Conservation (phyloP, 768 basidiomycete species). For the Sarcomyxa edulis region DNA sequence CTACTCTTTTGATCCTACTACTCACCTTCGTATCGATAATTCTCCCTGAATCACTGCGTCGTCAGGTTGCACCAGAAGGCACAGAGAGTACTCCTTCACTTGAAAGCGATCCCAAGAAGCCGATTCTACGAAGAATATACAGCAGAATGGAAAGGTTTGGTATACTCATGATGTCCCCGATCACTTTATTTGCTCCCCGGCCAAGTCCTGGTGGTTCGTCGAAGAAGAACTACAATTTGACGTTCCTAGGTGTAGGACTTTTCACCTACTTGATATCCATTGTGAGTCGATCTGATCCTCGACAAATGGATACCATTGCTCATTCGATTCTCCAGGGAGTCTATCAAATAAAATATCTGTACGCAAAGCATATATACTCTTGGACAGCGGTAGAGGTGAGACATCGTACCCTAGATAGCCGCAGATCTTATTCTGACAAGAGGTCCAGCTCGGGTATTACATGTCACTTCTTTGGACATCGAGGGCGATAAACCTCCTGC, state of each 20-base stretch:
- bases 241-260: conserved; percentile 56
- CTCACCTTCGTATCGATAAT: conserved; percentile 36
- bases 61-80: too few species aligned
- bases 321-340: conserved; percentile 41
- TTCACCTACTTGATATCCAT: conserved; percentile 62
- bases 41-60: conserved; percentile 52
- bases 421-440: too few species aligned
- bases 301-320: background rate
- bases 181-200: conserved; percentile 72
- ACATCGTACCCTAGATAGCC: too few species aligned
- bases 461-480: conserved; percentile 64
- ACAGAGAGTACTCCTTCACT: too few species aligned
- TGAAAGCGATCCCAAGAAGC: too few species aligned
- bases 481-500: conserved; percentile 60
- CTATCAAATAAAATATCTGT: conserved; percentile 73
- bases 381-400: conserved; percentile 65
- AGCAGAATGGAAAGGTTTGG: too few species aligned
- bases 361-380: conserved; percentile 64
- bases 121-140: too few species aligned
- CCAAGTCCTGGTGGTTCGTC: conserved; percentile 29
- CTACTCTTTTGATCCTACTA: conserved; percentile 28
- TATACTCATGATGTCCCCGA: conserved; percentile 52
- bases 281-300: conserved; percentile 32
- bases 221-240: conserved; percentile 70
- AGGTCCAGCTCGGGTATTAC: conserved; percentile 65